Evolutionary conservation across 2,329 filamentous ascomycete species (phyloP), one percentile per base, ranked within the genome.

Genomic region (Aspergillus sp.): DNA sequence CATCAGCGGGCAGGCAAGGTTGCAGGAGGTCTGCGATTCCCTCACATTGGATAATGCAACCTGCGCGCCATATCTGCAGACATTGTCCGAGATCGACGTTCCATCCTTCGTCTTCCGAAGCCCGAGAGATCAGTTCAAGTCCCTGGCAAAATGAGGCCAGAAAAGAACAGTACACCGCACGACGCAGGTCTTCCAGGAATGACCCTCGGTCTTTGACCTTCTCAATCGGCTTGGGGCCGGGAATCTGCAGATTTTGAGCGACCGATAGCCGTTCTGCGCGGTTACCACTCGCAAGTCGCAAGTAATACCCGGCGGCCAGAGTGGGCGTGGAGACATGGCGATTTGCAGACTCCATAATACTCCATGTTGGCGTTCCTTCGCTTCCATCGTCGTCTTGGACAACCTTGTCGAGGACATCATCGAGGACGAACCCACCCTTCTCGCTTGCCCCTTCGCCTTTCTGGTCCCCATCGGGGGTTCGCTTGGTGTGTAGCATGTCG

Each of bases 31-130:
- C 79, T 3, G 80, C 79, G 54, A 89, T 85, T 58, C 82, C 77
- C 58, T 88, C 85, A 1, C 82, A 80, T 61, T 86, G 81, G 63
- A 89, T 89, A 67, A 89, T 89, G 68, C 86, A 89, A 6, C 87
- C 86, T 0, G 78, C 83, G 2, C 84, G 80, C 87, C 86, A 89
- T 58, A 89, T 84, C 62, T 76, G 74, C 17, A 77, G 56, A 42
- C 74, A 73, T 14, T 70, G 64, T 3, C 67, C 65, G 11, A 75
- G 66, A 52, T 76, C 66, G 34, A 77, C 66, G 20, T 70, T 73
- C 86, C 86, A 89, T 29, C 77, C 75, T 62, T 87, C 78, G 29
- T 81, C 72, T 40, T 76, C 71, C 61, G 86, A 81, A 1, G 82
- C 81, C 21, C 76, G 77, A 4, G 81, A 78, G 58, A 89, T 84